Conservation (phyloP, 1,284 basidiomycete species). For the Leccinum subrobustum region DNA sequence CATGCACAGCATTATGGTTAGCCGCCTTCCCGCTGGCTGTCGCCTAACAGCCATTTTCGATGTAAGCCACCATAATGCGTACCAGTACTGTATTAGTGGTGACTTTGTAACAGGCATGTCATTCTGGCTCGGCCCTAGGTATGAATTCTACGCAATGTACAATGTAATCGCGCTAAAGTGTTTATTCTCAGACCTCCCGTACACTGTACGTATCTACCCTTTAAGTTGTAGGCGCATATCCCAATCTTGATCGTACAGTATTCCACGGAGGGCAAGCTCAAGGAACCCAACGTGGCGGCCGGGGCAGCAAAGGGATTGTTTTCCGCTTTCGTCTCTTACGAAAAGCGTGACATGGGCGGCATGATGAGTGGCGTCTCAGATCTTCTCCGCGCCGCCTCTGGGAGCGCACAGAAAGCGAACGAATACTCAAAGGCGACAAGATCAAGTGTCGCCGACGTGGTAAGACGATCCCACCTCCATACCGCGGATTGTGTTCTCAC, state of each 20-base stretch:
- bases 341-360: conserved; percentile 76
- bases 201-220: conserved; percentile 43
- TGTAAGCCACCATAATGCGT: conserved; percentile 39
- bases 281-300: conserved; percentile 83
- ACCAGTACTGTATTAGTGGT: not conserved
- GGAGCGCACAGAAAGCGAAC: conserved; percentile 54
- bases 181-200: conserved; percentile 50
- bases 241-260: conserved; percentile 48
- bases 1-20: conserved; percentile 74
- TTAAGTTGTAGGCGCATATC: not conserved
- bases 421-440: conserved; percentile 64
- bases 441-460: conserved; percentile 75
- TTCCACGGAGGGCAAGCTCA: conserved; percentile 90
- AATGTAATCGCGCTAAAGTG: conserved; percentile 4
- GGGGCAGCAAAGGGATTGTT: conserved; percentile 79
- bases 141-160: conserved; percentile 14
- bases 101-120: conserved; percentile 49
- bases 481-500: not conserved
- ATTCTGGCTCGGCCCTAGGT: conserved; percentile 69
- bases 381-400: conserved; percentile 43
- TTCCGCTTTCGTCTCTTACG: conserved; percentile 67
- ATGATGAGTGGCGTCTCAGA: conserved; percentile 51
- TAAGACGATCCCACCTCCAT: conserved; percentile 29
- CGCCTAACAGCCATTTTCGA: conserved; percentile 89
- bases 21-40: conserved; percentile 77